A percentile compares a stretch with the other conserved stretches of the same genome.
Evolutionary conservation across 2,329 filamentous ascomycete genomes (phyloP).

Genomic region (Epichloe brachyelytri): DNA sequence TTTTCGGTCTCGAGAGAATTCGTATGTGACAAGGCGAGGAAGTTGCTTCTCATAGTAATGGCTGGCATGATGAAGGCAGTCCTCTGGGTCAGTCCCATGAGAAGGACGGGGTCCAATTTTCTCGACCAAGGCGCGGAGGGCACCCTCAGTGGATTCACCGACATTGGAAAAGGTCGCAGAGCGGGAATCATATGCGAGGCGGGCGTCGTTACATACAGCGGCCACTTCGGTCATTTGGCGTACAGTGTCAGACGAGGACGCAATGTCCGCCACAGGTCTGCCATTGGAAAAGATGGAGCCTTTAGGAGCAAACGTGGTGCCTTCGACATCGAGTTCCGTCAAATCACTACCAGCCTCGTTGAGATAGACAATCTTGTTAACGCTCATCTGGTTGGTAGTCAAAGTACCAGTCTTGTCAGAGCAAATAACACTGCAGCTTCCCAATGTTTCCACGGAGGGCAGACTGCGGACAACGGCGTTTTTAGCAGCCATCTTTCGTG

Average conservation of each 20-base stretch:
- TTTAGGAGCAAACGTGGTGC: slow-evolving; percentile 80
- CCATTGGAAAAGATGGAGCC: slow-evolving; percentile 61
- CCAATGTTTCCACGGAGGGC: slow-evolving; percentile 92
- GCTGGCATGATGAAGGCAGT: slow-evolving; percentile 71
- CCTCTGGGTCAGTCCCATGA: slow-evolving; percentile 34
- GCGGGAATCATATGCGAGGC: slow-evolving; percentile 68
- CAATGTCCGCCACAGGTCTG: slow-evolving; percentile 53
- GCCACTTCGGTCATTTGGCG: slow-evolving; percentile 62
- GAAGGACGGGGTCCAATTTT: slow-evolving; percentile 80
- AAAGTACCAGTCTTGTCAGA: slow-evolving; percentile 98
- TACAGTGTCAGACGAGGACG: slow-evolving; percentile 61
- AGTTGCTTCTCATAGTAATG: slow-evolving; percentile 68
- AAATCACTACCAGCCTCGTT: slow-evolving; percentile 59
- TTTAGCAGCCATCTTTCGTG: slow-evolving; percentile 96
- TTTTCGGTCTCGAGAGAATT: slow-evolving; percentile 96
- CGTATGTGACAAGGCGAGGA: slow-evolving; percentile 72
- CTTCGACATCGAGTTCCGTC: slow-evolving; percentile 80
- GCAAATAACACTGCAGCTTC: slow-evolving; percentile 98
- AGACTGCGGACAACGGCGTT: slow-evolving; percentile 94
- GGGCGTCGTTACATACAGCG: slow-evolving; percentile 79
- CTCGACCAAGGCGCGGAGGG: slow-evolving; percentile 78
- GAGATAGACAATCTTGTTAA: slow-evolving; percentile 81
- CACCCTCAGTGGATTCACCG: slow-evolving; percentile 91
- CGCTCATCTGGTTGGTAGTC: slow-evolving; percentile 99
- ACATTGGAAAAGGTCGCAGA: slow-evolving; percentile 65